Conservation (phyloP, 2,329 filamentous ascomycete species). For the Diaporthe eres region DNA sequence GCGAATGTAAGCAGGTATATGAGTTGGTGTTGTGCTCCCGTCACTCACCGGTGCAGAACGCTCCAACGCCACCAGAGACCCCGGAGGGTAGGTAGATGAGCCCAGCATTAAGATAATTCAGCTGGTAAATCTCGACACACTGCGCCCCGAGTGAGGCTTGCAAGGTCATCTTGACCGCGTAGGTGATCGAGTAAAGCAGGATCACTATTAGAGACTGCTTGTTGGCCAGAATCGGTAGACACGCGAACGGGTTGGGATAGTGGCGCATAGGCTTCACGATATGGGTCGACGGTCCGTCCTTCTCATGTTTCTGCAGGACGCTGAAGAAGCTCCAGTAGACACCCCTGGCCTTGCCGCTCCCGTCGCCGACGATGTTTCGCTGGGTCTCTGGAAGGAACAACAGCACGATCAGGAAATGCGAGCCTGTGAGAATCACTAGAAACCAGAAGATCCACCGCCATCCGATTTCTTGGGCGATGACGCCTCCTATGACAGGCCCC, state of each 20-base stretch:
- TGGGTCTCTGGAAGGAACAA: conserved; percentile 50
- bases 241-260: conserved; percentile 44
- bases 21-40: not conserved
- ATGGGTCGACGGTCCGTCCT: not conserved
- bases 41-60: not conserved
- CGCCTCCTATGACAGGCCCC: conserved; percentile 53
- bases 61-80: not conserved
- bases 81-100: not conserved
- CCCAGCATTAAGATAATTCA: conserved; percentile 1
- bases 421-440: conserved; percentile 50
- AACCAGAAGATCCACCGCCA: conserved; percentile 59
- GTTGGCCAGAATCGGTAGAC: conserved; percentile 40
- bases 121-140: conserved; percentile 20
- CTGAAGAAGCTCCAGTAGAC: conserved; percentile 31
- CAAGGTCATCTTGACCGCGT: conserved; percentile 3
- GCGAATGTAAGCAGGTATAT: not conserved
- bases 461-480: conserved; percentile 50
- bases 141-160: conserved; percentile 5
- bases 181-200: not conserved
- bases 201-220: conserved; percentile 4
- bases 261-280: not conserved
- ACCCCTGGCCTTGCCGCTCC: conserved; percentile 33
- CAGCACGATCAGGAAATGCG: conserved; percentile 43
- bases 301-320: not conserved
- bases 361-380: conserved; percentile 52